These are phyloP conservation scores for Psophocarpus tetragonolobus DNA, from an alignment of 306 rosid genomes.

Conservation along the genomic window DNA sequence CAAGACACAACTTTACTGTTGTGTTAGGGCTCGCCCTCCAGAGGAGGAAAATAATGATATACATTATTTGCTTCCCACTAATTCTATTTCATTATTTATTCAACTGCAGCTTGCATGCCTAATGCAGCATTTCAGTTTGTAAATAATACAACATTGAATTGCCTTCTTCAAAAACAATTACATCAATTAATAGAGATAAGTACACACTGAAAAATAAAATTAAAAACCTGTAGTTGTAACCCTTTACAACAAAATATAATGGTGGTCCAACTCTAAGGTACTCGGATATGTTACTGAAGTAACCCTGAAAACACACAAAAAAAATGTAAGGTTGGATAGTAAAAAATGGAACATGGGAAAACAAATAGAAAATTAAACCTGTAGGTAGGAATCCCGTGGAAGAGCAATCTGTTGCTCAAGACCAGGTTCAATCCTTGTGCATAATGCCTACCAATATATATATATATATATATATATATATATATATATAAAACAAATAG, in stretches of 20 bases:
- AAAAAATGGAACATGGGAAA: constrained; percentile 21
- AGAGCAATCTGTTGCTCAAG: constrained; percentile 97
- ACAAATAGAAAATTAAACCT: constrained; percentile 54
- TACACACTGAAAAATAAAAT: constrained; percentile 20
- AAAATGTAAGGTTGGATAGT: constrained; percentile 1
- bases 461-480: too few species aligned
- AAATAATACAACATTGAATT: constrained; percentile 7
- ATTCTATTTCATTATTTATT: background rate
- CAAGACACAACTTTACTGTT: too few species aligned
- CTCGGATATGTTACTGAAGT: constrained; percentile 75
- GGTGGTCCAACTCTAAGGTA: constrained; percentile 96
- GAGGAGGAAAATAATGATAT: background rate
- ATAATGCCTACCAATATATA: constrained; percentile 67
- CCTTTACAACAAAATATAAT: constrained; percentile 86
- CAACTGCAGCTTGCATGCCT: background rate
- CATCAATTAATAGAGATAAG: constrained; percentile 6
- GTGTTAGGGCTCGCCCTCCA: too few species aligned
- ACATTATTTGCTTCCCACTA: background rate
- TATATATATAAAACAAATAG: too few species aligned
- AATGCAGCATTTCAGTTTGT: constrained; percentile 12
- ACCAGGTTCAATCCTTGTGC: constrained; percentile 83
- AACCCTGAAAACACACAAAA: constrained; percentile 57
- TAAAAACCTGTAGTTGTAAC: constrained; percentile 87
- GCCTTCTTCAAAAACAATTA: constrained; percentile 18
- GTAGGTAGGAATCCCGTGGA: constrained; percentile 97